These are phyloP conservation scores for Fraxinus excelsior DNA, from an alignment of 257 asterid species.

Conservation along the genomic window DNA sequence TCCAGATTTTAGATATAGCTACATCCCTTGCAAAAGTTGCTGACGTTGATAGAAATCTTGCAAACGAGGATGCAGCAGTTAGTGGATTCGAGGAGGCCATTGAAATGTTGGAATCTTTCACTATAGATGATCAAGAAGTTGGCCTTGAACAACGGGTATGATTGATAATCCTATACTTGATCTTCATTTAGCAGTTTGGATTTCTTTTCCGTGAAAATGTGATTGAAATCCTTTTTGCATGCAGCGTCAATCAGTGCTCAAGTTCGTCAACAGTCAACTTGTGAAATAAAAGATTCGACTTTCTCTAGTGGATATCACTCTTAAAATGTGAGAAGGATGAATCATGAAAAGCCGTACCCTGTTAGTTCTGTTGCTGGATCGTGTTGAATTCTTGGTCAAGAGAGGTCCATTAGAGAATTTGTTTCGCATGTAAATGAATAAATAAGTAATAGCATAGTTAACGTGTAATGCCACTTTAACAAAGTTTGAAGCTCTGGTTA, in stretches of 20 bases:
- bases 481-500: not conserved
- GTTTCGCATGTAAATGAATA: not conserved
- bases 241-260: slow-evolving; percentile 83
- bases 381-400: not conserved
- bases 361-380: not conserved
- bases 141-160: slow-evolving; percentile 73
- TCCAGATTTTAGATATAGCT: slow-evolving; percentile 75
- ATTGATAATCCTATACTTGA: not conserved
- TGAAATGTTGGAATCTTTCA: slow-evolving; percentile 57
- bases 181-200: not conserved
- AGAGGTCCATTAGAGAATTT: not conserved
- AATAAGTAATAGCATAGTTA: no score
- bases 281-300: slow-evolving; percentile 31
- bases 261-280: slow-evolving; percentile 69
- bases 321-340: not conserved
- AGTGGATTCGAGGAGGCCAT: slow-evolving; percentile 80
- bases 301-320: not conserved
- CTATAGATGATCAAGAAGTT: slow-evolving; percentile 50
- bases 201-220: slow-evolving; percentile 13
- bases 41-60: slow-evolving; percentile 83
- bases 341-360: not conserved
- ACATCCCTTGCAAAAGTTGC: slow-evolving; percentile 91
- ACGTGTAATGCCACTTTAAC: not conserved
- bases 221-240: slow-evolving; percentile 18
- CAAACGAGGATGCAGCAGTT: slow-evolving; percentile 60